A percentile compares a stretch with the other conserved stretches of the same genome.
phyloP scores from a whole-genome alignment of 2,329 filamentous ascomycete species.

The Verticillium longisporum region DNA sequence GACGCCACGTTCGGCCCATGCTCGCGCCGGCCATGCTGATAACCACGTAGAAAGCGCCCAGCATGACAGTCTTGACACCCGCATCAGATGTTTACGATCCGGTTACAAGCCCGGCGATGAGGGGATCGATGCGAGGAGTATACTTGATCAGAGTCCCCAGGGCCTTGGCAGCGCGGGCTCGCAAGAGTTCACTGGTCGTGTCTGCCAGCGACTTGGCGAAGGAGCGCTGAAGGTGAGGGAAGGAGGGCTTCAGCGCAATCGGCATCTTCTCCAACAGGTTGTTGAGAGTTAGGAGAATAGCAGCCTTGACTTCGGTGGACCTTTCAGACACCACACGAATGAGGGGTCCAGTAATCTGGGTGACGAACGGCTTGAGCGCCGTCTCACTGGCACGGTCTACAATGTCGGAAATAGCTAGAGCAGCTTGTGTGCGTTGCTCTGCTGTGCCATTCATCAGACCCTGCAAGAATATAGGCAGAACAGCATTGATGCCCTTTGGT shows the following conservation, averaged over 20 bases:
- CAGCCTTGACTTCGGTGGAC: conserved; percentile 91
- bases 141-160: conserved; percentile 92
- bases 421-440: conserved; percentile 87
- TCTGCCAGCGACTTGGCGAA: conserved; percentile 96
- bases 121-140: conserved; percentile 88
- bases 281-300: conserved; percentile 89
- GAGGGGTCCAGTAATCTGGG: conserved; percentile 92
- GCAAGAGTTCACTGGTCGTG: conserved; percentile 79
- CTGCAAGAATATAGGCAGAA: conserved; percentile 94
- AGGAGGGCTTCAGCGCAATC: conserved; percentile 87
- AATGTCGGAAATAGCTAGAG: conserved; percentile 90
- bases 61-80: conserved; percentile 90
- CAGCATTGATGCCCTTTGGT: conserved; percentile 94
- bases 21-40: conserved; percentile 89
- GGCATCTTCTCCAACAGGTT: conserved; percentile 96
- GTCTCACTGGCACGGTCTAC: conserved; percentile 86
- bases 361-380: conserved; percentile 88
- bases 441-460: conserved; percentile 93
- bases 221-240: conserved; percentile 92
- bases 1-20: conserved; percentile 86
- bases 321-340: conserved; percentile 97
- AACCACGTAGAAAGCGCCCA: conserved; percentile 93
- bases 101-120: conserved; percentile 88
- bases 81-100: conserved; percentile 84
- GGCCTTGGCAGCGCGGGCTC: conserved; percentile 85